These are phyloP conservation scores for Quillaja saponaria DNA, from an alignment of 306 rosid genomes.

Conservation along the genomic window DNA sequence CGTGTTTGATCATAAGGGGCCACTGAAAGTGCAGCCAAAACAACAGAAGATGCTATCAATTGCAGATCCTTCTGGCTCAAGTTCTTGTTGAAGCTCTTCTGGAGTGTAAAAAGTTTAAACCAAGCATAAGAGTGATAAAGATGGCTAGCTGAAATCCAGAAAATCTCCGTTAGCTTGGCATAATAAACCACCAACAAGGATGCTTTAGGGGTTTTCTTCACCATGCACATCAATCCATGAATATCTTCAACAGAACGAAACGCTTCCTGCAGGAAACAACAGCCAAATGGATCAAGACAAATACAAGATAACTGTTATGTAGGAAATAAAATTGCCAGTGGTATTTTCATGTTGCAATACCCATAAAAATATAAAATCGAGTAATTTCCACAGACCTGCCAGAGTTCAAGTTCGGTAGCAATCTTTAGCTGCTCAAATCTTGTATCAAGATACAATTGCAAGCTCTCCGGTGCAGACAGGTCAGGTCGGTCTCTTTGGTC, in stretches of 20 bases:
- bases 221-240: constrained; percentile 96
- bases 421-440: constrained; percentile 95
- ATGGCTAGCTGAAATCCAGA: constrained; percentile 85
- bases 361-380: too few species aligned
- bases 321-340: not conserved
- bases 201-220: constrained; percentile 90
- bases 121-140: constrained; percentile 95
- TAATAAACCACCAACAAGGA: constrained; percentile 97
- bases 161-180: constrained; percentile 85
- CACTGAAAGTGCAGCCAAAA: constrained; percentile 89
- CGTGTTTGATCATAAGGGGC: constrained; percentile 71
- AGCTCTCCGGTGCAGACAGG: constrained; percentile 80
- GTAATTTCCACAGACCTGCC: constrained; percentile 65
- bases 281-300: not conserved
- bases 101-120: constrained; percentile 87
- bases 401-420: constrained; percentile 91
- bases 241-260: constrained; percentile 94
- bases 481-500: constrained; percentile 97
- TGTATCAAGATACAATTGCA: constrained; percentile 91
- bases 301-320: constrained; percentile 9
- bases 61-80: constrained; percentile 96
- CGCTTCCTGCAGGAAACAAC: constrained; percentile 72
- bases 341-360: not conserved
- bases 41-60: constrained; percentile 94
- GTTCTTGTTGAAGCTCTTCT: constrained; percentile 90